phyloP scores from a whole-genome alignment of 305 asterid species.

The Lippia alba region DNA sequence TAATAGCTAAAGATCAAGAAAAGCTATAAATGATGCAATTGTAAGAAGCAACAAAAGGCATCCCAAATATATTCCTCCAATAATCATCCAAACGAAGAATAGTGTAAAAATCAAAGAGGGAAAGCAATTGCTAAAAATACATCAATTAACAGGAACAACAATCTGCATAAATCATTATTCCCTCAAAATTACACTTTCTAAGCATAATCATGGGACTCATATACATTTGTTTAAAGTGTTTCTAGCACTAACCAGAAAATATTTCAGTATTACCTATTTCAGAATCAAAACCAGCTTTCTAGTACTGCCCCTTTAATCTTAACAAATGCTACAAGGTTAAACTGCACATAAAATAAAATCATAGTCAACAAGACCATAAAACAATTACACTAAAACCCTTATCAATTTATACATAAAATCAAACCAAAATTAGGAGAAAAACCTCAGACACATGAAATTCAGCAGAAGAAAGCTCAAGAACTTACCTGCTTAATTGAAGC shows the following conservation, averaged over 20 bases:
- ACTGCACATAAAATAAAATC: not conserved
- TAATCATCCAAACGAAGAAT: too few species aligned
- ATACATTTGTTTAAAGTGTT: not conserved
- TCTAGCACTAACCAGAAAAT: not conserved
- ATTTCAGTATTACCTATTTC: not conserved
- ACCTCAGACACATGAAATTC: not conserved
- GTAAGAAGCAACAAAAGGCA: too few species aligned
- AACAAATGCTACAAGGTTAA: not conserved
- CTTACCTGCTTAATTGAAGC: slow-evolving; percentile 51
- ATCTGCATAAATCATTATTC: slow-evolving; percentile 35
- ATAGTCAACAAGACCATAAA: not conserved
- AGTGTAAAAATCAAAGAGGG: too few species aligned
- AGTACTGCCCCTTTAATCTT: not conserved
- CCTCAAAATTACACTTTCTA: not conserved
- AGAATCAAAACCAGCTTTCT: not conserved
- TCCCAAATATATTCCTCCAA: too few species aligned
- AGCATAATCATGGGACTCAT: not conserved
- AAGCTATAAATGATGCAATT: too few species aligned
- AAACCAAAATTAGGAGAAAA: too few species aligned
- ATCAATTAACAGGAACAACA: too few species aligned
- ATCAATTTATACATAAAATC: not conserved
- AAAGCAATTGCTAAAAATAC: too few species aligned
- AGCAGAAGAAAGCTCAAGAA: not conserved
- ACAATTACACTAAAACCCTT: not conserved
- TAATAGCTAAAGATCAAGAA: too few species aligned